These are phyloP conservation scores for Plasmodium gonderi DNA, from an alignment of 169 alveolate genomes.

Conservation along the genomic window DNA sequence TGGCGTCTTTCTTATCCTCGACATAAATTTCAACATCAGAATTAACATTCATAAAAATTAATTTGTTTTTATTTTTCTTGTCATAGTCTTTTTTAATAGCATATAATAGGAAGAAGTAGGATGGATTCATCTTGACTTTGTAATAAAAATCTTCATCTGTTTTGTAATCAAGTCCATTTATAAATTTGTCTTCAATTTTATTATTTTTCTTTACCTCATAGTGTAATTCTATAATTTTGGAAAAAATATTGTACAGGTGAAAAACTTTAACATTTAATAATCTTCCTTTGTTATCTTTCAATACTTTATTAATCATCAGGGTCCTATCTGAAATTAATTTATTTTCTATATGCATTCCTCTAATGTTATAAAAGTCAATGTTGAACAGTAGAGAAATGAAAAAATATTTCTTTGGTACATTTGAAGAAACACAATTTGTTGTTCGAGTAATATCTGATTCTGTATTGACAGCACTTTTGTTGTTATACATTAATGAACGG, in stretches of 20 bases:
- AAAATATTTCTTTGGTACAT: conserved; percentile 14
- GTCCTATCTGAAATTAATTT: conserved; percentile 35
- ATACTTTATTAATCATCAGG: conserved; percentile 1
- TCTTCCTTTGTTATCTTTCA: conserved; percentile 57
- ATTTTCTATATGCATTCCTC: conserved; percentile 71
- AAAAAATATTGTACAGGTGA: conserved; percentile 56
- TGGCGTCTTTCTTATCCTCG: conserved; percentile 52
- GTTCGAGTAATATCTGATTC: background rate
- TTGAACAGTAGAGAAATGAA: conserved; percentile 38
- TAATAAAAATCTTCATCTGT: conserved; percentile 58
- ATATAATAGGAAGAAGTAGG: conserved; percentile 48
- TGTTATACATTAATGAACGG: conserved; percentile 10
- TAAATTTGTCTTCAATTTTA: background rate
- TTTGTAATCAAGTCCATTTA: conserved; percentile 23
- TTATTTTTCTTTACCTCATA: conserved; percentile 7
- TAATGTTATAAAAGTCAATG: conserved; percentile 43
- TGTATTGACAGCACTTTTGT: background rate
- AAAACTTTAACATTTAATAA: conserved; percentile 36
- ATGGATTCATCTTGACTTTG: conserved; percentile 48
- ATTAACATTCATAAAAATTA: conserved; percentile 55
- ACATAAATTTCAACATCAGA: conserved; percentile 52
- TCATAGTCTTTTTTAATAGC: conserved; percentile 70
- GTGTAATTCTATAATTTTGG: conserved; percentile 47
- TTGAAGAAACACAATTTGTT: conserved; percentile 4
- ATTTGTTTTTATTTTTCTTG: conserved; percentile 49